A percentile compares a stretch with the other conserved stretches of the same genome.
Evolutionary conservation across 73 alveolate species (phyloP).

Genomic region (Uronychia setigera): DNA sequence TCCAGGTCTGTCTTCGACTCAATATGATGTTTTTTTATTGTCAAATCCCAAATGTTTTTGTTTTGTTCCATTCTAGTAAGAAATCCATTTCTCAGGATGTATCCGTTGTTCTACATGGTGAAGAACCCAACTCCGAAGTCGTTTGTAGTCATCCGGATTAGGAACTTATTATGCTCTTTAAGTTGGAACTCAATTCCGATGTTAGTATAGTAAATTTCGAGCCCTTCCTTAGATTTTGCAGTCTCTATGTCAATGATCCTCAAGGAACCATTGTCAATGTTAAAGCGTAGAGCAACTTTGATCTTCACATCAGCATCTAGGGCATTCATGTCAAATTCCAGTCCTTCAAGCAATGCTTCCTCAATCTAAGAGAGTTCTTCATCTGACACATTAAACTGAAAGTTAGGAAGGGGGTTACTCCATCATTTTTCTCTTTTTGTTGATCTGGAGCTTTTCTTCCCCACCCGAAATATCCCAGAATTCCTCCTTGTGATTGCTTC

Average conservation of each 20-base stretch:
- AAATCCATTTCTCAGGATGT: background rate
- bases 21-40: background rate
- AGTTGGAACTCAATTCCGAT: background rate
- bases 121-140: constrained; percentile 1
- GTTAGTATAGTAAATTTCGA: background rate
- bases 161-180: background rate
- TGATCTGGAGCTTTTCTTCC: constrained; percentile 5
- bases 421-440: no score
- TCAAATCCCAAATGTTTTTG: constrained; percentile 2
- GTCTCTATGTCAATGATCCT: background rate
- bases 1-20: background rate
- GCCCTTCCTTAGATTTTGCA: background rate
- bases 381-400: background rate
- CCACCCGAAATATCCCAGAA: constrained; percentile 10
- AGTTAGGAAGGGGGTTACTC: constrained; percentile 1
- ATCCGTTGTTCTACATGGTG: background rate
- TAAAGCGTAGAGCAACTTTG: background rate
- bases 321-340: background rate
- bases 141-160: background rate
- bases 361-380: constrained; percentile 21
- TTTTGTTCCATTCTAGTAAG: background rate
- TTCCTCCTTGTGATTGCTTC: constrained; percentile 17
- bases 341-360: constrained; percentile 11
- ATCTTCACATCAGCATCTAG: background rate
- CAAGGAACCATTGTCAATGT: background rate